phyloP scores from a whole-genome alignment of 1,139 yeast genomes.

The Hyphopichia pseudoburtonii region DNA sequence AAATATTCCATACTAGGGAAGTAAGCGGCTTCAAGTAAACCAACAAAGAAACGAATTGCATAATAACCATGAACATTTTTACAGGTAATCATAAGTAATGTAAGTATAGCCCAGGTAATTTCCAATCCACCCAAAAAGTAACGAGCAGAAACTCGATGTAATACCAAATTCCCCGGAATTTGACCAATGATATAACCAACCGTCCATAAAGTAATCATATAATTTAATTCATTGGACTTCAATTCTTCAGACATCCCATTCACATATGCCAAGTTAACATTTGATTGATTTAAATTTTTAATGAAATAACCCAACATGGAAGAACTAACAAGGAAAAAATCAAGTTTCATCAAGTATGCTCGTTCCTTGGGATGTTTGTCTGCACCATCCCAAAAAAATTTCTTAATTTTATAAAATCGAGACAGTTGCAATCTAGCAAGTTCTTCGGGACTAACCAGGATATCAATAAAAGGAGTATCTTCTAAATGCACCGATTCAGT shows the following conservation, averaged over 20 bases:
- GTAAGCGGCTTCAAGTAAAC: slow-evolving; percentile 58
- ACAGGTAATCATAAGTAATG: slow-evolving; percentile 51
- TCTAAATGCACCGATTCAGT: background rate
- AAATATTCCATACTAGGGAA: slow-evolving; percentile 57
- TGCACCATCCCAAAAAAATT: slow-evolving; percentile 48
- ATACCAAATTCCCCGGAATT: slow-evolving; percentile 54
- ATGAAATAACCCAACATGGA: slow-evolving; percentile 43
- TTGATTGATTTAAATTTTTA: slow-evolving; percentile 43
- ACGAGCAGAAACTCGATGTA: slow-evolving; percentile 54
- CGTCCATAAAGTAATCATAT: slow-evolving; percentile 53
- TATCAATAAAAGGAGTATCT: slow-evolving; percentile 27
- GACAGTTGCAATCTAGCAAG: slow-evolving; percentile 6
- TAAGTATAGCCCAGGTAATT: slow-evolving; percentile 56
- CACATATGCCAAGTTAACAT: slow-evolving; percentile 55
- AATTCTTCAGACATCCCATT: slow-evolving; percentile 63
- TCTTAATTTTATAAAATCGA: slow-evolving; percentile 16
- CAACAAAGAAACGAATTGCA: slow-evolving; percentile 58
- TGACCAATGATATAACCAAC: slow-evolving; percentile 62
- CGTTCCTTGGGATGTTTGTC: slow-evolving; percentile 49
- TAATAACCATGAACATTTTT: slow-evolving; percentile 44
- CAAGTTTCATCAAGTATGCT: slow-evolving; percentile 40
- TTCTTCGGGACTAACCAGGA: slow-evolving; percentile 32
- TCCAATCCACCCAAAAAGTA: slow-evolving; percentile 56
- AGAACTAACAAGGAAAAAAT: slow-evolving; percentile 43
- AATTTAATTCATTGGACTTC: slow-evolving; percentile 54